Percentiles rank a stretch among this genome's conserved stretches.
These are phyloP conservation scores for Verticillium longisporum DNA, from an alignment of 2,329 filamentous ascomycete species.

Conservation along the genomic window DNA sequence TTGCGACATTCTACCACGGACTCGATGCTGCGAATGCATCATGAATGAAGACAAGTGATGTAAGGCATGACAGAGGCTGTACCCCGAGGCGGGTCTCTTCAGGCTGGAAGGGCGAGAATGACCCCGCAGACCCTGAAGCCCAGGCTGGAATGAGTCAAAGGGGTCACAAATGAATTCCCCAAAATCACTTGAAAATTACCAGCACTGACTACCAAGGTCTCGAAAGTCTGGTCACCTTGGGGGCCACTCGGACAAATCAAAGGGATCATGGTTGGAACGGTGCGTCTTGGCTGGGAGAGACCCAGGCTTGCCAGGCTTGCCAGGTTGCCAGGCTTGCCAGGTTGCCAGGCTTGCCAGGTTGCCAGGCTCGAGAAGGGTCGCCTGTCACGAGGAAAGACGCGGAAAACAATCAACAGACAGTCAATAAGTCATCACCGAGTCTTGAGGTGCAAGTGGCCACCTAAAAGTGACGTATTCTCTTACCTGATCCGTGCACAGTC, in stretches of 20 bases:
- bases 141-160: neutral
- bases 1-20: too few relatives aligned
- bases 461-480: neutral
- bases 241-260: neutral
- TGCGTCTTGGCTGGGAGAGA: neutral
- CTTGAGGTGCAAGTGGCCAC: neutral
- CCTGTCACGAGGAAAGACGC: neutral
- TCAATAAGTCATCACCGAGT: neutral
- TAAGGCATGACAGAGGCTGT: neutral
- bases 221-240: neutral
- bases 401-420: neutral
- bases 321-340: too few relatives aligned
- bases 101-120: neutral
- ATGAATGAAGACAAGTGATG: neutral
- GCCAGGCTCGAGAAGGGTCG: neutral
- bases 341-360: too few relatives aligned
- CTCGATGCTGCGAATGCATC: neutral
- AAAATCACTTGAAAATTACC: neutral
- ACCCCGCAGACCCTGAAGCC: neutral
- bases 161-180: neutral
- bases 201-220: neutral
- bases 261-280: too few relatives aligned
- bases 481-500: neutral
- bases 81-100: neutral
- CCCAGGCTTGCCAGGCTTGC: too few relatives aligned